A percentile compares a stretch with the other conserved stretches of the same genome.
Evolutionary conservation across 2,329 filamentous ascomycete species (phyloP).

Genomic region (Fusarium cyanostomum): DNA sequence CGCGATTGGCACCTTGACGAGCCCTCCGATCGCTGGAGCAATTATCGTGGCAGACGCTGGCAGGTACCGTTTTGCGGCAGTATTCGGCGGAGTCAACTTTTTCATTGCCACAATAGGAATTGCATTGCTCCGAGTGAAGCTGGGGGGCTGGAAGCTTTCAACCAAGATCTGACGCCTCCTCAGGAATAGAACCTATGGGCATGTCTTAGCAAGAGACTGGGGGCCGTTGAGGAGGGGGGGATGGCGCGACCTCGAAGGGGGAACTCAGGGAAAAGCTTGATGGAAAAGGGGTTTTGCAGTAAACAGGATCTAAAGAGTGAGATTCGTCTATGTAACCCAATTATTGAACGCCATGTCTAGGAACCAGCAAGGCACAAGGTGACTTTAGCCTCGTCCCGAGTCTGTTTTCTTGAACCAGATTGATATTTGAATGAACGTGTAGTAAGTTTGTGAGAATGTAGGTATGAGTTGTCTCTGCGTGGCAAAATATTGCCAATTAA

Average conservation of each 20-base stretch:
- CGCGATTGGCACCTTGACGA: slow-evolving; percentile 22
- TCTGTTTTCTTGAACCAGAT: background rate
- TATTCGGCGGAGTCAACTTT: slow-evolving; percentile 29
- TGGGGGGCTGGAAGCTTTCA: slow-evolving; percentile 24
- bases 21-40: slow-evolving; percentile 24
- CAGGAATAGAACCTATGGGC: background rate
- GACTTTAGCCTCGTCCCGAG: background rate
- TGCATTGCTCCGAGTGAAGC: slow-evolving; percentile 18
- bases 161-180: slow-evolving; percentile 12
- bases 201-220: background rate
- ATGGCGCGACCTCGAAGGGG: background rate
- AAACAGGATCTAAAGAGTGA: background rate
- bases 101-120: slow-evolving; percentile 22
- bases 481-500: slow-evolving; percentile 1
- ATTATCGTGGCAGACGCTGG: slow-evolving; percentile 22
- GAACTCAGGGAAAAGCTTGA: background rate
- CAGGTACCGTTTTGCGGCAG: slow-evolving; percentile 29
- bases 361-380: background rate
- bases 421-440: no score
- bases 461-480: background rate
- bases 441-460: no score
- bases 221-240: background rate
- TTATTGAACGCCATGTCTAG: slow-evolving; percentile 10
- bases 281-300: background rate
- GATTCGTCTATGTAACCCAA: slow-evolving; percentile 3